These are phyloP conservation scores for Baorangia bicolor DNA, from an alignment of 768 basidiomycete genomes.

Conservation along the genomic window DNA sequence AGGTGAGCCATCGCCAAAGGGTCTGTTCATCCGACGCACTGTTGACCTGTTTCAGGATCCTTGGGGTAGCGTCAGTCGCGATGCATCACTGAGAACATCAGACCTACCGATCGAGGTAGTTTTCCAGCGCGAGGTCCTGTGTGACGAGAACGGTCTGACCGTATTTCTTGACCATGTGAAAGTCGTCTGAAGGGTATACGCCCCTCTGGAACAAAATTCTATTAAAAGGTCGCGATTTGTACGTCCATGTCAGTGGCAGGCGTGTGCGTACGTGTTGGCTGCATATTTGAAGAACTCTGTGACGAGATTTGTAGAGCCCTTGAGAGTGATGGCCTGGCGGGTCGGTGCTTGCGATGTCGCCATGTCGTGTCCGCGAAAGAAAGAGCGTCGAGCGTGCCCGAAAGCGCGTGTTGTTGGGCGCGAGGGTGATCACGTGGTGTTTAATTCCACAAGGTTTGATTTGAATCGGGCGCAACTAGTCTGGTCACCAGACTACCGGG, in stretches of 20 bases:
- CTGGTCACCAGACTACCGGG: too few species aligned
- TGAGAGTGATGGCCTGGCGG: constrained; percentile 86
- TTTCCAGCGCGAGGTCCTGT: constrained; percentile 88
- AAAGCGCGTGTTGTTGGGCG: neutral
- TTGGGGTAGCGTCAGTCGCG: constrained; percentile 29
- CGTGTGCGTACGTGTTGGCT: constrained; percentile 81
- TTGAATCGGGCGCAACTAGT: too few species aligned
- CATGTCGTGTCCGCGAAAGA: constrained; percentile 27
- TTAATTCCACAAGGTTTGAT: neutral
- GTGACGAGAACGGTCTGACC: constrained; percentile 95
- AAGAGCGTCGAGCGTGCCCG: neutral
- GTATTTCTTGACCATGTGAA: constrained; percentile 99
- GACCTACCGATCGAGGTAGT: constrained; percentile 78
- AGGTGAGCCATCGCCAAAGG: neutral
- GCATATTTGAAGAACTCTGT: constrained; percentile 99
- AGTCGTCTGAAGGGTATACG: constrained; percentile 97
- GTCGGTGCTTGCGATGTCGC: constrained; percentile 46
- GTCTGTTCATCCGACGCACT: constrained; percentile 50
- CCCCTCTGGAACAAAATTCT: constrained; percentile 96
- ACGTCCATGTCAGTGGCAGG: neutral
- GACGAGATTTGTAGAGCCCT: constrained; percentile 90
- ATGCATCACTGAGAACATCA: neutral
- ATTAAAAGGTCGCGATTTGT: neutral
- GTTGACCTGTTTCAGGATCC: constrained; percentile 89
- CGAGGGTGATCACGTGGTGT: neutral